A percentile compares a stretch with the other conserved stretches of the same genome.
These are phyloP conservation scores for Globisporangium takayamanum DNA, from an alignment of 352 stramenopile species.

Conservation along the genomic window DNA sequence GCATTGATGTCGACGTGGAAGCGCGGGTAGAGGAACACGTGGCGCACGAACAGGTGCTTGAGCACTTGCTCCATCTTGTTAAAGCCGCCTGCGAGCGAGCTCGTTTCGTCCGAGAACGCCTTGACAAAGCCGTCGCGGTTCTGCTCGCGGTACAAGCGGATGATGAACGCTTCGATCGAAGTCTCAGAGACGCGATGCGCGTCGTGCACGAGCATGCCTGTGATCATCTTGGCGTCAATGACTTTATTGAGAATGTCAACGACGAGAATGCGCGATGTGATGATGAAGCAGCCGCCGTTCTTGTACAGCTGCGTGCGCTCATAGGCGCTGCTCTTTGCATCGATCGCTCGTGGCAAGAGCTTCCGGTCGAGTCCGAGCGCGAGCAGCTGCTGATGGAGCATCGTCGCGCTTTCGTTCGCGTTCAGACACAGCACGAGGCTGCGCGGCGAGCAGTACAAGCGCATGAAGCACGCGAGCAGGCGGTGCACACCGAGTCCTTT, in stretches of 20 bases:
- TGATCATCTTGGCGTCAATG: conserved; percentile 73
- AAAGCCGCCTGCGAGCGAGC: conserved; percentile 89
- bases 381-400: conserved; percentile 72
- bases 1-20: conserved; percentile 91
- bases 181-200: conserved; percentile 92
- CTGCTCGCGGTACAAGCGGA: conserved; percentile 89
- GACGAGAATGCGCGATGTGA: conserved; percentile 96
- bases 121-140: conserved; percentile 94
- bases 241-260: conserved; percentile 93
- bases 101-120: conserved; percentile 93
- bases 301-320: conserved; percentile 89
- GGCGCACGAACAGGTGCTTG: conserved; percentile 90
- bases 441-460: conserved; percentile 82
- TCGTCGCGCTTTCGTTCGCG: conserved; percentile 79
- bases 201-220: conserved; percentile 91
- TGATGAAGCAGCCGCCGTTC: conserved; percentile 89
- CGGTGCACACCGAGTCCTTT: conserved; percentile 85
- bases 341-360: conserved; percentile 69
- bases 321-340: conserved; percentile 60
- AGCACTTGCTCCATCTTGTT: conserved; percentile 94
- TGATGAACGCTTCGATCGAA: conserved; percentile 96
- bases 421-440: conserved; percentile 92
- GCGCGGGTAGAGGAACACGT: conserved; percentile 93
- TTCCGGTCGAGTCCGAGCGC: conserved; percentile 83
- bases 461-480: conserved; percentile 88